A percentile compares a stretch with the other conserved stretches of the same genome.
Evolutionary conservation across 192 early-diverging fungal genomes (phyloP).

Genomic region (Coemansia sp.): DNA sequence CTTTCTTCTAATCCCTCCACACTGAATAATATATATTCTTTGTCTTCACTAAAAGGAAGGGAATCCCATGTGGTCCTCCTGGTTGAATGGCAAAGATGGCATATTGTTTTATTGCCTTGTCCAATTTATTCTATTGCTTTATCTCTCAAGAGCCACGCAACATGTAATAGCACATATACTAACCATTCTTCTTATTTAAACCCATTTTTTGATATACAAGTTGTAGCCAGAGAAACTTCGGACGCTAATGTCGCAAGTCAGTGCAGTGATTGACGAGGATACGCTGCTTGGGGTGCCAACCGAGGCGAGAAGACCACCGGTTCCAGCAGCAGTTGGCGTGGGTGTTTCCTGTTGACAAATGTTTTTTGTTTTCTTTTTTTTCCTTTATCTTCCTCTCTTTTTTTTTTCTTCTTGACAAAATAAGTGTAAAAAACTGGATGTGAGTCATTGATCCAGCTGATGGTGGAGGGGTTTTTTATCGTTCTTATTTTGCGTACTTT

Average conservation of each 20-base stretch:
- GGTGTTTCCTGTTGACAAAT: slow-evolving; percentile 31
- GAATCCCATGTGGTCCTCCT: too few species aligned
- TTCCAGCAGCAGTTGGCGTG: slow-evolving; percentile 24
- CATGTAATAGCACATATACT: not conserved
- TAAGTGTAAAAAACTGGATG: not conserved
- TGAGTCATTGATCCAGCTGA: not conserved
- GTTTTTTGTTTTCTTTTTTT: not conserved
- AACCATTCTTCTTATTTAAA: not conserved
- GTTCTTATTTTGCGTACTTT: slow-evolving; percentile 10
- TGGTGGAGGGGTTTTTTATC: too few species aligned
- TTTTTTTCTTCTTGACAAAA: slow-evolving; percentile 6
- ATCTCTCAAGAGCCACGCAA: not conserved
- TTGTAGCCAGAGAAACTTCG: slow-evolving; percentile 51
- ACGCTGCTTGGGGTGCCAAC: slow-evolving; percentile 21
- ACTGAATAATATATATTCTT: too few species aligned
- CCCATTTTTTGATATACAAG: not conserved
- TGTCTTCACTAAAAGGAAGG: too few species aligned
- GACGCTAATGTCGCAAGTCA: slow-evolving; percentile 52
- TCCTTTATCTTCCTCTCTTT: not conserved
- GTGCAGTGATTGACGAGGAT: slow-evolving; percentile 44
- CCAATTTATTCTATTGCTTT: too few species aligned
- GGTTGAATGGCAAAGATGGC: too few species aligned
- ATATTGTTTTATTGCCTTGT: too few species aligned
- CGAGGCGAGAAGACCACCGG: slow-evolving; percentile 11
- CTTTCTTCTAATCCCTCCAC: too few species aligned